Percentiles rank a stretch among this genome's conserved stretches.
These are phyloP conservation scores for Betula pendula DNA, from an alignment of 306 rosid genomes.

Conservation along the genomic window DNA sequence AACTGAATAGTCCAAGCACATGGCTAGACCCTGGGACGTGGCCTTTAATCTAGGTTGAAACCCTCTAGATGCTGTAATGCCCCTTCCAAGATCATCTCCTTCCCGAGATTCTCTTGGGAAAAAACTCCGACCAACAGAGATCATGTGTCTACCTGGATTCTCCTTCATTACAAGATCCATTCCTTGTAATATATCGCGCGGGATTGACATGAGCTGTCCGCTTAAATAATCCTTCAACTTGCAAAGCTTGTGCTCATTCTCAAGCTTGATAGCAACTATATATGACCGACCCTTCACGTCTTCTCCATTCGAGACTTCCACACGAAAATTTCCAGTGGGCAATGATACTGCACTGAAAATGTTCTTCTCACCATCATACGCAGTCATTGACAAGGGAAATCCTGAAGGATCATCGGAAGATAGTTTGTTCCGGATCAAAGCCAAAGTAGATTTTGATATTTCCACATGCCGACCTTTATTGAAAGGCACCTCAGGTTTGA, in stretches of 20 bases:
- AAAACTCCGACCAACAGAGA: slow-evolving; percentile 56
- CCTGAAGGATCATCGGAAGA: slow-evolving; percentile 44
- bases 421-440: slow-evolving; percentile 51
- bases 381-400: slow-evolving; percentile 58
- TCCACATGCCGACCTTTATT: slow-evolving; percentile 35
- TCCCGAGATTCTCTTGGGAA: slow-evolving; percentile 42
- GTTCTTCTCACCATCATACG: slow-evolving; percentile 69
- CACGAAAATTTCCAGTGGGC: slow-evolving; percentile 55
- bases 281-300: slow-evolving; percentile 42
- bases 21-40: slow-evolving; percentile 60
- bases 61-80: slow-evolving; percentile 54
- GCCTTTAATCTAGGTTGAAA: slow-evolving; percentile 58
- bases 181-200: slow-evolving; percentile 73
- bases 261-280: slow-evolving; percentile 42
- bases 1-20: slow-evolving; percentile 71
- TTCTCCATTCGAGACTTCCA: slow-evolving; percentile 55
- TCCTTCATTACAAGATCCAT: slow-evolving; percentile 77
- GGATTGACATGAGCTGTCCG: slow-evolving; percentile 38
- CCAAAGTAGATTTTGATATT: slow-evolving; percentile 50
- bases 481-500: slow-evolving; percentile 34
- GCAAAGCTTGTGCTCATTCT: slow-evolving; percentile 44
- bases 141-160: slow-evolving; percentile 51
- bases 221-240: slow-evolving; percentile 59
- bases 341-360: slow-evolving; percentile 59
- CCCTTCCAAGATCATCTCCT: slow-evolving; percentile 48